A percentile compares a stretch with the other conserved stretches of the same genome.
phyloP scores from a whole-genome alignment of 1,139 yeast species.

The Protomyces inouyei region DNA sequence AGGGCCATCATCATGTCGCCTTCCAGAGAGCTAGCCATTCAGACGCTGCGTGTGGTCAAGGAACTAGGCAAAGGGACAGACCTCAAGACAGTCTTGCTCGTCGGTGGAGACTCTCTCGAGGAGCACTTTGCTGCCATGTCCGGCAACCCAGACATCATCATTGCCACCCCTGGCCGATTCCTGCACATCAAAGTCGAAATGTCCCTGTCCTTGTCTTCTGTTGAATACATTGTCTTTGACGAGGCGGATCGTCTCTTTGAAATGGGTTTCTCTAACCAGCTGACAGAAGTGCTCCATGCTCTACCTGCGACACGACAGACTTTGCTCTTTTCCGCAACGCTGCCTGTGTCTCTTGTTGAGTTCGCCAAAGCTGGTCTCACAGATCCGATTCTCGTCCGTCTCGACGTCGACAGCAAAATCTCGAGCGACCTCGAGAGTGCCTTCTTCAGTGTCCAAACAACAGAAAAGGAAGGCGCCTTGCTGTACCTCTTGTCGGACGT shows the following conservation, averaged over 20 bases:
- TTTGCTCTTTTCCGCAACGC: constrained; percentile 85
- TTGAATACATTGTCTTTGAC: constrained; percentile 90
- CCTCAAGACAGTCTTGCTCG: constrained; percentile 68
- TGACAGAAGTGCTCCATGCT: constrained; percentile 79
- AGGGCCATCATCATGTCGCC: constrained; percentile 88
- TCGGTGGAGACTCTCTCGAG: constrained; percentile 97
- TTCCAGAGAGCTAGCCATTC: constrained; percentile 89
- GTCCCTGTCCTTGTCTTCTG: constrained; percentile 73
- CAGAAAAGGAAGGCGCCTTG: constrained; percentile 86
- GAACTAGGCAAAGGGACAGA: constrained; percentile 85
- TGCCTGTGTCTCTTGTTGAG: constrained; percentile 86
- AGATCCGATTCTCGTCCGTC: constrained; percentile 84
- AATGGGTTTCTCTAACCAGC: constrained; percentile 93
- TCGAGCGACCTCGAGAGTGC: constrained; percentile 90
- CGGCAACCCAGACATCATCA: constrained; percentile 82
- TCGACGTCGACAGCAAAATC: constrained; percentile 86
- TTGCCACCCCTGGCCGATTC: constrained; percentile 98
- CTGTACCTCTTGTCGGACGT: constrained; percentile 71
- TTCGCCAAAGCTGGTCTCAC: constrained; percentile 94
- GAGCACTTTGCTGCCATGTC: constrained; percentile 92
- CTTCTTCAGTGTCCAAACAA: constrained; percentile 70
- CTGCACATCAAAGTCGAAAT: constrained; percentile 92
- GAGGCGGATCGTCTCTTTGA: constrained; percentile 95
- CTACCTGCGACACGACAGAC: constrained; percentile 83
- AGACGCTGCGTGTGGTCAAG: constrained; percentile 80